Evolutionary conservation across 306 rosid genomes (phyloP).

Genomic region (Vachellia collinsii): DNA sequence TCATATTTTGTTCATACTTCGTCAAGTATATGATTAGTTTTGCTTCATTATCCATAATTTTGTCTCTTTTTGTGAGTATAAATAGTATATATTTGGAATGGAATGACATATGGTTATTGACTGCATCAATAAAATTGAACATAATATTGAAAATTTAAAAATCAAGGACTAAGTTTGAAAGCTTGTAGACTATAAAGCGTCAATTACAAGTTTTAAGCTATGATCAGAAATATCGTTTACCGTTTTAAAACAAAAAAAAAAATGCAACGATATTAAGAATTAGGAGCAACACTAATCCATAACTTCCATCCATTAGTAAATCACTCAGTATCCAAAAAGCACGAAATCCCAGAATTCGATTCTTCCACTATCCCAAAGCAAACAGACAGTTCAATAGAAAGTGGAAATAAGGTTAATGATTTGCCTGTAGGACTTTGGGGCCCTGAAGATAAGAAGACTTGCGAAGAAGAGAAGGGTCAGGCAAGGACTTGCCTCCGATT

Average conservation of each 20-base stretch:
- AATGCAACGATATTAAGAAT: not conserved
- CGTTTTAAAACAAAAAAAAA: not conserved
- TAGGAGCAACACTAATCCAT: constrained; percentile 1
- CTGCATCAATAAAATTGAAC: not conserved
- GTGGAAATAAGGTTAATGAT: constrained; percentile 4
- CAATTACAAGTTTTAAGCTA: not conserved
- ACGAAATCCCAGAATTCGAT: not conserved
- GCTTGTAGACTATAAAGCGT: not conserved
- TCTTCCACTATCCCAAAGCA: not conserved
- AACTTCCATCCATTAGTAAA: not conserved
- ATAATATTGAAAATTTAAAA: not conserved
- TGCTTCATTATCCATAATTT: not conserved
- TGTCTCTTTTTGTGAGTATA: not conserved
- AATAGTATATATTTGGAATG: not conserved
- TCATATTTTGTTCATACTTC: not conserved
- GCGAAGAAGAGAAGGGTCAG: constrained; percentile 61
- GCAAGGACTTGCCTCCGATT: constrained; percentile 67
- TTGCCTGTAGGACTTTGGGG: constrained; percentile 81
- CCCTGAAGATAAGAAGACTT: constrained; percentile 63
- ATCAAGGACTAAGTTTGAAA: not conserved
- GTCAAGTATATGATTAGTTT: not conserved
- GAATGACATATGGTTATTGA: not conserved
- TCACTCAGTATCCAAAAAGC: not conserved
- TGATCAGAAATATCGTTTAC: not conserved
- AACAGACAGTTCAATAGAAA: not conserved